Evolutionary conservation across 495 filamentous ascomycete species (phyloP), one percentile per base, ranked within the genome.

Genomic region (Xylaria scruposa): DNA sequence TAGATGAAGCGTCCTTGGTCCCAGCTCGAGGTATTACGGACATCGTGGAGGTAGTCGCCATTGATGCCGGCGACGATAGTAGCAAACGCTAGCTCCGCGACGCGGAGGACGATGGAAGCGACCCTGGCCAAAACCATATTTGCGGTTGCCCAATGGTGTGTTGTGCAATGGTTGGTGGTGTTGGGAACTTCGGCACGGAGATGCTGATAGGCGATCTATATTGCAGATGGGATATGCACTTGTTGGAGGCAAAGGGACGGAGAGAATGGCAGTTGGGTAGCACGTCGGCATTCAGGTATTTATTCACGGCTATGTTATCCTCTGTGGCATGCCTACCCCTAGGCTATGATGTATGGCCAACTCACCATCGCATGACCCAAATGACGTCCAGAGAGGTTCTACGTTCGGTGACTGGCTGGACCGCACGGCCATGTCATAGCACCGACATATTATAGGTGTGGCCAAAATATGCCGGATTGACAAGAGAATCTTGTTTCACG

Each of bases 21-120:
- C 81, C 81, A 83, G 62, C 78, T 77, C 64, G 76, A 77, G 12
- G 73, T 70, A 58, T 78, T n/a, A 0, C 67, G 51, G 19, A 75
- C 75, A 19, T 72, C 24, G 70, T 83, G 81, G 33, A 86, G 81
- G 73, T 83, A 85, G 33, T 81, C 47, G 59, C 85, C 85, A 49
- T 81, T 85, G 31, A 86, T 78, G 61, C 82, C 85, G 4, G 83
- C 83, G 62, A 86, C 82, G 70, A 86, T 83, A 69, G 79, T 77
- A 6, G 80, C 83, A 66, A 86, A 86, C 49, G 74, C 84, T 44
- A 86, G 74, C 77, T 85, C 83, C 72, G 80, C 83, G 8, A 85
- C 72, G 71, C 84, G 83, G 77, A 85, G 81, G 73, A 84, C 74
- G 68, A 84, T 81, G 46, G 81, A 81, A 21, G 80, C 65, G 59